Base-by-base conservation (phyloP, 179 eudicot species). In the Carnegiea gigantea region DNA sequence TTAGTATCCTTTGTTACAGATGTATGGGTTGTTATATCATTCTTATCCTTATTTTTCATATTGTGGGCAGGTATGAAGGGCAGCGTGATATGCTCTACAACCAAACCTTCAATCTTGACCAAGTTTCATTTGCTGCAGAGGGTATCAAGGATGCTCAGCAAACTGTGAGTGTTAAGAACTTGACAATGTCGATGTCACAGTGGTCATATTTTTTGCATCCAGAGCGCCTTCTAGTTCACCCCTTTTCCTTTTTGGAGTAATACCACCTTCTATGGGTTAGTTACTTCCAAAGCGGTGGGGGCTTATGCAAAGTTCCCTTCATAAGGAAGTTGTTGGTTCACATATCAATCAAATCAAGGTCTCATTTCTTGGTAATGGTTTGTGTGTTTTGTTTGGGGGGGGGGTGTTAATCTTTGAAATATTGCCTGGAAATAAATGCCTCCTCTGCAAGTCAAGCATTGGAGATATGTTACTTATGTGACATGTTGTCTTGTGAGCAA, bases 141-240 rank as follows among this genome's bases (percentile, higher is more conserved):
- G 99, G 95, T 73, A 92, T 96, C 73, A 96, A 93, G 91, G 98
- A 96, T 90, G 98, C 99, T 81, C 98, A 96, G 79, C 97, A 96
- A 91, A 96, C 99, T 82, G 99, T 96, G 92, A 86, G 97, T 88
- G 40, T 44, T 30, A 24, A 20, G 51, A 76, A 54, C 75, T 75
- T 26, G 44, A 14, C 70, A n/a, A 9, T 44, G 15, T 59, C 2
- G 8, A 65, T 70, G 46, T 36, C 73, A 70, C 46, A 30, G 5
- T 83, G 54, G 28, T 38, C 33, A 9, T 51, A 28, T 18, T 57
- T 15, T 54, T 77, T 54, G 77, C 62, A 28, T 59, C 60, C 9
- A 38, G 1, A 57, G 57, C 51, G 18, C 46, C 46, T 11, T 26
- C 28, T 67, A 3, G 12, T 24, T 36, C 21, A 70, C 73, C 23